Percentiles rank a stretch among this genome's conserved stretches.
phyloP scores from a whole-genome alignment of 106 monocot species.

The Amphibolis antarctica region DNA sequence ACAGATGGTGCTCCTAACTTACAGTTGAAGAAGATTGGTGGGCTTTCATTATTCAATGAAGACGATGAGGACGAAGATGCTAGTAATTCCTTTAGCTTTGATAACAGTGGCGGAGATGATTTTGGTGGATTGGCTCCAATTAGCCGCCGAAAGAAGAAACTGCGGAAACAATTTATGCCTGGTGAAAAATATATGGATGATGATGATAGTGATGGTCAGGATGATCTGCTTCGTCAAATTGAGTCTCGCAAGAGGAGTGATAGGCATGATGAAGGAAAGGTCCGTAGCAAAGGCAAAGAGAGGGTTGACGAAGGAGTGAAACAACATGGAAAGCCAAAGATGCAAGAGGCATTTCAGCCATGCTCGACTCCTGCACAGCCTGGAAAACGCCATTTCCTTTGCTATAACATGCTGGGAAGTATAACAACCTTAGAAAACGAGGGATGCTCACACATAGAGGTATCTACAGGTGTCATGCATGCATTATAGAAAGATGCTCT shows the following conservation, averaged over 20 bases:
- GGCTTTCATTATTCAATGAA: constrained; percentile 53
- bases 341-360: constrained; percentile 84
- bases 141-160: constrained; percentile 50
- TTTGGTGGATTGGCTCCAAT: constrained; percentile 37
- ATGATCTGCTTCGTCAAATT: constrained; percentile 51
- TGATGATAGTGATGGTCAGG: constrained; percentile 53
- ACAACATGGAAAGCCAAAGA: constrained; percentile 14
- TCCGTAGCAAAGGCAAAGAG: constrained; percentile 11
- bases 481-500: too few relatives aligned
- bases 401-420: constrained; percentile 83
- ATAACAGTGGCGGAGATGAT: constrained; percentile 34
- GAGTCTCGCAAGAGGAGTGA: constrained; percentile 41
- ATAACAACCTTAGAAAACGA: constrained; percentile 92
- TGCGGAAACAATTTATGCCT: constrained; percentile 26
- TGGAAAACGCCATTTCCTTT: constrained; percentile 71
- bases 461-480: constrained; percentile 10
- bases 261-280: constrained; percentile 20
- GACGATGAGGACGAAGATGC: constrained; percentile 29
- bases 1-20: constrained; percentile 43
- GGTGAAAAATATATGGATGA: constrained; percentile 28
- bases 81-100: constrained; percentile 43
- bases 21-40: constrained; percentile 21
- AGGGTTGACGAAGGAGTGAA: constrained; percentile 6
- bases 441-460: constrained; percentile 89
- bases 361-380: constrained; percentile 67